Evolutionary conservation across 2,329 filamentous ascomycete genomes (phyloP).

Genomic region (Coniochaeta sp.): DNA sequence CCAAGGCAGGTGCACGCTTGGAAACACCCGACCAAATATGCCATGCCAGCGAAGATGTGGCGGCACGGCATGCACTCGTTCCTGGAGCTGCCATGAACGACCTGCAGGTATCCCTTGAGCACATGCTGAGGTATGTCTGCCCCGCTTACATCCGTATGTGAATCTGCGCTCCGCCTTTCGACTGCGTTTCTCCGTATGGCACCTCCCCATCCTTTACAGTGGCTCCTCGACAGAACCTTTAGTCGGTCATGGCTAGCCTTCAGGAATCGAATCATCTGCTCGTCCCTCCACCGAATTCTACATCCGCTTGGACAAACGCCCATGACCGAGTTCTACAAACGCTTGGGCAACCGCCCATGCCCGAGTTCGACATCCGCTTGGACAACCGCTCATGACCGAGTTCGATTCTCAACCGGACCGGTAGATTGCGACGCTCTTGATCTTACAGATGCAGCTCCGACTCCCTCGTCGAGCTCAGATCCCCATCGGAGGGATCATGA

Average conservation of each 20-base stretch:
- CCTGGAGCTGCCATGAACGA: not conserved
- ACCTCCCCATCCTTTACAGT: constrained; percentile 30
- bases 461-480: constrained; percentile 35
- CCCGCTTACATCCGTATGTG: not conserved
- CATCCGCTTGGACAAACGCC: not conserved
- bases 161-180: constrained; percentile 41
- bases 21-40: constrained; percentile 63
- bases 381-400: constrained; percentile 28
- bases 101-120: not conserved
- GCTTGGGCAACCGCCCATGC: too few relatives aligned
- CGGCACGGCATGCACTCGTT: constrained; percentile 71
- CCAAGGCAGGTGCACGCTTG: not conserved
- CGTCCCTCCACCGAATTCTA: not conserved
- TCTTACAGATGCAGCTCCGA: constrained; percentile 15
- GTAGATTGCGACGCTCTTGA: constrained; percentile 68
- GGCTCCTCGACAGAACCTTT: constrained; percentile 69
- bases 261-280: constrained; percentile 49
- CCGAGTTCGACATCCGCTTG: not conserved
- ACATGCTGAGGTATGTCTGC: not conserved
- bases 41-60: constrained; percentile 94
- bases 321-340: constrained; percentile 47
- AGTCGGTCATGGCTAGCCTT: constrained; percentile 81
- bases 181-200: not conserved
- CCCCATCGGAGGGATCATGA: constrained; percentile 16
- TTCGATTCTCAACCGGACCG: constrained; percentile 65